A percentile compares a stretch with the other conserved stretches of the same genome.
Conservation (phyloP, 1,284 basidiomycete genomes). For the Marasmius oreades region DNA sequence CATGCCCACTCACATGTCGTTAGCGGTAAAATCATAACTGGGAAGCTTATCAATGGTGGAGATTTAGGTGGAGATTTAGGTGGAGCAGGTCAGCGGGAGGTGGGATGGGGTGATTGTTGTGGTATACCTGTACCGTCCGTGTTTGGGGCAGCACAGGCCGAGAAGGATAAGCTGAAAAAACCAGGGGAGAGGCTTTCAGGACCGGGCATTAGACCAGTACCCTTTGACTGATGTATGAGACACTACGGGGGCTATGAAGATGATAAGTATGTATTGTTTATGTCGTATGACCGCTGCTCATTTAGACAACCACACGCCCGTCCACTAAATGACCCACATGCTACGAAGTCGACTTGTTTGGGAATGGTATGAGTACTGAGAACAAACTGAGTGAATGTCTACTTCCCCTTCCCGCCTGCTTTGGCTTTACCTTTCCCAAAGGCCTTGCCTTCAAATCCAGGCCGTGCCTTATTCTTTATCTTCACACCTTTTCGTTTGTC, state of each 20-base stretch:
- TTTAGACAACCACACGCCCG: too few relatives aligned
- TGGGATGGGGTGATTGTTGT: slow-evolving; percentile 92
- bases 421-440: slow-evolving; percentile 58
- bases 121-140: slow-evolving; percentile 85
- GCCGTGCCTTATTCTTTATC: slow-evolving; percentile 61
- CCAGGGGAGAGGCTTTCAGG: slow-evolving; percentile 43
- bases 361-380: too few relatives aligned
- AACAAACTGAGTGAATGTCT: not conserved
- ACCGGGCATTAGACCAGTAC: slow-evolving; percentile 74
- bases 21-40: slow-evolving; percentile 27
- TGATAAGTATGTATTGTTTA: too few relatives aligned
- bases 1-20: slow-evolving; percentile 51
- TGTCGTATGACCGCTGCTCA: too few relatives aligned
- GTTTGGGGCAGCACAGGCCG: slow-evolving; percentile 71
- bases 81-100: slow-evolving; percentile 43
- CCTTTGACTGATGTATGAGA: slow-evolving; percentile 62
- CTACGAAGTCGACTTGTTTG: too few relatives aligned
- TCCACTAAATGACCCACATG: too few relatives aligned
- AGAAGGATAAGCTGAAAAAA: slow-evolving; percentile 20
- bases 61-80: slow-evolving; percentile 36
- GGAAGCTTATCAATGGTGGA: not conserved
- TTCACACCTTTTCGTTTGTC: slow-evolving; percentile 70
- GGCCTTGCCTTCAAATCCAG: slow-evolving; percentile 80
- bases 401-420: slow-evolving; percentile 8
- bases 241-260: not conserved